A percentile compares a stretch with the other conserved stretches of the same genome.
phyloP scores from a whole-genome alignment of 768 basidiomycete species.

The Tylopilus felleus region DNA sequence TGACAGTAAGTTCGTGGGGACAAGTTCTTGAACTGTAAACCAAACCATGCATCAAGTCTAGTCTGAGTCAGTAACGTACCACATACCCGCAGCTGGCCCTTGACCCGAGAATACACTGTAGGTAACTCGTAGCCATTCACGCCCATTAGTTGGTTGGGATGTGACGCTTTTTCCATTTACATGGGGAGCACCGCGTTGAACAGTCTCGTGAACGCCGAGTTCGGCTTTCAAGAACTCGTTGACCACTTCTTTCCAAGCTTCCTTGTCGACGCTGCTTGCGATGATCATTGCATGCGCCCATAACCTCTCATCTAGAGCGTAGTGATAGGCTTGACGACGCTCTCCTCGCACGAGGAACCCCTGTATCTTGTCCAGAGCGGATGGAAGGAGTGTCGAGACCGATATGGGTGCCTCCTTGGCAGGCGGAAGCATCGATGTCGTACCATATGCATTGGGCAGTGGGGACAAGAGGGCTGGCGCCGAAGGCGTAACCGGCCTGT shows the following conservation, averaged over 20 bases:
- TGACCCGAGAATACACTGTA: constrained; percentile 86
- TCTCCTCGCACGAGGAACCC: constrained; percentile 79
- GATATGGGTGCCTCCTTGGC: constrained; percentile 53
- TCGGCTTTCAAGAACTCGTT: constrained; percentile 81
- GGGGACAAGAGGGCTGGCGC: constrained; percentile 33
- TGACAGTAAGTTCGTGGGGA: constrained; percentile 55
- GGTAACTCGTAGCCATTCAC: constrained; percentile 73
- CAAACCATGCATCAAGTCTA: constrained; percentile 3
- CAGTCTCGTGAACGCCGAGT: constrained; percentile 45
- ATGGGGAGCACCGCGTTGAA: constrained; percentile 11
- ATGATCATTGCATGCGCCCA: constrained; percentile 98
- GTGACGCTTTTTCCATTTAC: constrained; percentile 19
- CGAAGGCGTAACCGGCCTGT: constrained; percentile 14
- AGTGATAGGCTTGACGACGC: constrained; percentile 81
- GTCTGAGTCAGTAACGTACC: background rate
- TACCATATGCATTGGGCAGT: constrained; percentile 17
- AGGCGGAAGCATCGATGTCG: constrained; percentile 16
- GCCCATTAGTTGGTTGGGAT: constrained; percentile 40
- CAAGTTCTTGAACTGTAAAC: constrained; percentile 65
- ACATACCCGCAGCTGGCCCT: constrained; percentile 67
- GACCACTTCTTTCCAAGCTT: constrained; percentile 89
- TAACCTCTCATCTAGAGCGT: constrained; percentile 81
- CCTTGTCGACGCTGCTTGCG: constrained; percentile 88
- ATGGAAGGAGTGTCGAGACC: constrained; percentile 55
- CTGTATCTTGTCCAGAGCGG: constrained; percentile 74